Evolutionary conservation across 139 green algal genomes (phyloP), one percentile per base, ranked within the genome.

Genomic region (Mychonastes homosphaera): DNA sequence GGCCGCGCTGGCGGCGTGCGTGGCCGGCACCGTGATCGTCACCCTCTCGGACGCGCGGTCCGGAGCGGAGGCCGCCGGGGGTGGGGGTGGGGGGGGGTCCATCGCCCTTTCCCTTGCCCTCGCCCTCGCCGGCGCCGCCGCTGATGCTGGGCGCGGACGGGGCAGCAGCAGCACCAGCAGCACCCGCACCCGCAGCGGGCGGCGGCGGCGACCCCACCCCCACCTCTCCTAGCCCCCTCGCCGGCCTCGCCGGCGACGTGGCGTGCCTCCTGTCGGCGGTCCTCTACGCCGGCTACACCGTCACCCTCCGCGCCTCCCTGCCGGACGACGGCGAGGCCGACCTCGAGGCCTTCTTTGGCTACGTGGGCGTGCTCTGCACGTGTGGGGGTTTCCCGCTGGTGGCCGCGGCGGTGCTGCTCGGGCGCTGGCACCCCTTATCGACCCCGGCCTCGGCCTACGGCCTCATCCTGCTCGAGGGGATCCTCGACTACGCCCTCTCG

Each of bases 401-500:
- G 60, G 44, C 63, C 2, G 44, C 28, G 27, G n/a, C 41, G 0
- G 36, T 77, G 43, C 50, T 54, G 47, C 19, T 33, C 56, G 26
- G 40, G 29, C n/a, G 13, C 49, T 28, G 70, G 75, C 3, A 62
- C 12, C 38, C 78, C 12, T 40, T 47, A 45, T 45, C 28, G 3
- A 56, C 78, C 9, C 68, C 67, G 12, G 7, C 23, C 2, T 13
- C 56, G 41, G 75, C 63, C 0, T 73, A 76, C 28, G 41, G 47
- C 3, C 69, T 83, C 55, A 75, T 77, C 27, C 33, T 77, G 35
- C 29, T 77, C 16, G 52, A 77, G 24, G 74, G 87, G 1, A 69
- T 98, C 24, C 52, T 95, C 3, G 91, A 98, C 69, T 97, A 98
- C 59, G 87, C 94, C 23, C 58, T 97, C 28, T 84, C 77, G 4